Evolutionary conservation across 2,329 filamentous ascomycete species (phyloP).

Genomic region (Berkeleyomyces basicola): DNA sequence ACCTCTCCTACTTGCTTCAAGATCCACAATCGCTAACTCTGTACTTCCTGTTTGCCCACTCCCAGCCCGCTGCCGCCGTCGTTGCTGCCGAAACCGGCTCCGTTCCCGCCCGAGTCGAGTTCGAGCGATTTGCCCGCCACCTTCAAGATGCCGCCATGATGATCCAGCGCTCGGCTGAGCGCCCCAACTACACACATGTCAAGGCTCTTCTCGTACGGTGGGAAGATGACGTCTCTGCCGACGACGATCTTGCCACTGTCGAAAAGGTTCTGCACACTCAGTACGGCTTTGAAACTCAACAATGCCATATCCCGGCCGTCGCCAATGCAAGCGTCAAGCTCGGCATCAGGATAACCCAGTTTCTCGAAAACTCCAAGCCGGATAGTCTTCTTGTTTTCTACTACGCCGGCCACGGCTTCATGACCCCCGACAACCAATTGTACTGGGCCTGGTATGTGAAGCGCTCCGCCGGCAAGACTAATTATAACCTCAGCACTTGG

Average conservation of each 20-base stretch:
- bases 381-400: slow-evolving; percentile 49
- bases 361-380: slow-evolving; percentile 39
- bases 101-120: slow-evolving; percentile 33
- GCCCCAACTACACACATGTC: slow-evolving; percentile 38
- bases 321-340: slow-evolving; percentile 45
- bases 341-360: slow-evolving; percentile 41
- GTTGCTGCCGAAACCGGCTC: slow-evolving; percentile 9
- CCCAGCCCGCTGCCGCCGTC: slow-evolving; percentile 4
- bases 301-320: slow-evolving; percentile 43
- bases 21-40: neutral
- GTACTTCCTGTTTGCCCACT: neutral
- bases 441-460: slow-evolving; percentile 48
- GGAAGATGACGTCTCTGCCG: slow-evolving; percentile 40
- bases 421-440: slow-evolving; percentile 41
- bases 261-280: slow-evolving; percentile 41
- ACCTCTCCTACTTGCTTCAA: neutral
- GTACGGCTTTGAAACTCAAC: slow-evolving; percentile 44
- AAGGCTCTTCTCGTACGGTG: slow-evolving; percentile 45
- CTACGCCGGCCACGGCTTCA: slow-evolving; percentile 45
- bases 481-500: slow-evolving; percentile 21
- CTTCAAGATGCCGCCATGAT: slow-evolving; percentile 52
- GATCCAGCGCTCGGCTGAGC: slow-evolving; percentile 46
- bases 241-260: slow-evolving; percentile 36
- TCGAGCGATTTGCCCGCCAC: slow-evolving; percentile 50
- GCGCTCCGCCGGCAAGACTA: neutral